Conservation (phyloP, 805 yeast species). For the Metschnikowia cubensis region DNA sequence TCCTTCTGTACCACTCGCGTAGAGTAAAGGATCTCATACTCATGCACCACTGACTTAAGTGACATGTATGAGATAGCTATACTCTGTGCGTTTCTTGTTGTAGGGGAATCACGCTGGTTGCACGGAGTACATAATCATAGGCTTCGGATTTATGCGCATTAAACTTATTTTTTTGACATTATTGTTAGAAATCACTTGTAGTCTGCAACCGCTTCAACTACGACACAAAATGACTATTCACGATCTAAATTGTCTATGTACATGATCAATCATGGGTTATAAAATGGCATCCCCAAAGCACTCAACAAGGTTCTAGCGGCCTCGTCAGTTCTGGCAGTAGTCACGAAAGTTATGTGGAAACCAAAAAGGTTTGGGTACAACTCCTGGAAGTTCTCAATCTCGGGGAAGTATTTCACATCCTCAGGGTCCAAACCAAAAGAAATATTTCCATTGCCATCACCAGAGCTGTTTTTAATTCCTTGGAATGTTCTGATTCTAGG, state of each 20-base stretch:
- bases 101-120: not conserved
- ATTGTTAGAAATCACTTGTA: not conserved
- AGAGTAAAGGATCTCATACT: slow-evolving; percentile 46
- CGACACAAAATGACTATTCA: not conserved
- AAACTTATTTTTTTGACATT: too few species aligned
- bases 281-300: slow-evolving; percentile 78
- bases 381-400: slow-evolving; percentile 85
- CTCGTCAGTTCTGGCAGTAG: slow-evolving; percentile 84
- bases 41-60: slow-evolving; percentile 38
- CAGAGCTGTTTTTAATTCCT: slow-evolving; percentile 72
- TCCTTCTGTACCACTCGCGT: slow-evolving; percentile 42
- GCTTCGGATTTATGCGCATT: not conserved
- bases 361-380: slow-evolving; percentile 86
- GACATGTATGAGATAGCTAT: slow-evolving; percentile 8
- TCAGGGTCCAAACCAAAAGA: slow-evolving; percentile 78
- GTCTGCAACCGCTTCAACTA: not conserved
- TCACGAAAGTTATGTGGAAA: slow-evolving; percentile 77
- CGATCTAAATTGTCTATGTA: slow-evolving; percentile 6
- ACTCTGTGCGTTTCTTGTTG: not conserved
- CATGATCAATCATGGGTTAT: slow-evolving; percentile 16
- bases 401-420: slow-evolving; percentile 83
- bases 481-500: slow-evolving; percentile 87
- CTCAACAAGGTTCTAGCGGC: slow-evolving; percentile 85
- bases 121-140: not conserved
- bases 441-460: slow-evolving; percentile 83